These are phyloP conservation scores for Candida saitoana DNA, from an alignment of 805 yeast genomes.

Conservation along the genomic window DNA sequence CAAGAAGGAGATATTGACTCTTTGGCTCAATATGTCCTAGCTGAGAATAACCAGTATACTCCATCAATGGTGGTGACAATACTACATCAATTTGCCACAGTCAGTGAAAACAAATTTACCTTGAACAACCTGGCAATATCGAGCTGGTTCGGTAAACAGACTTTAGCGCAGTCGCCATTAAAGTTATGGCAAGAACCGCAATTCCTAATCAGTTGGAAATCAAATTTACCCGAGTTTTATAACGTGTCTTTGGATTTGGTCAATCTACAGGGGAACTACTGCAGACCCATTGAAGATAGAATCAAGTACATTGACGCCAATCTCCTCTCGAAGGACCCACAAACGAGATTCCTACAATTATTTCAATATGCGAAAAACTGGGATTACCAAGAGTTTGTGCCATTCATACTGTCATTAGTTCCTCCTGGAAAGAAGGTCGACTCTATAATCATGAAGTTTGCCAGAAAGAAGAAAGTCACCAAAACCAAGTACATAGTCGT, in stretches of 20 bases:
- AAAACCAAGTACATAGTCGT: conserved; percentile 28
- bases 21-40: neutral
- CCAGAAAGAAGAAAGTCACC: conserved; percentile 30
- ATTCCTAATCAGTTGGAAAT: conserved; percentile 60
- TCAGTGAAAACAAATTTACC: conserved; percentile 18
- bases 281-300: conserved; percentile 39
- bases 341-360: conserved; percentile 26
- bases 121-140: conserved; percentile 46
- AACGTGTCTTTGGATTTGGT: conserved; percentile 55
- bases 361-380: conserved; percentile 29
- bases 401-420: conserved; percentile 27
- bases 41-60: conserved; percentile 13
- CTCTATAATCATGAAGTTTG: conserved; percentile 33
- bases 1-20: conserved; percentile 3
- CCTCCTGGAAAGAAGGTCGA: conserved; percentile 36
- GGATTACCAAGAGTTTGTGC: conserved; percentile 38
- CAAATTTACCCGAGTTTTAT: conserved; percentile 59
- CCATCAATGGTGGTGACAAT: conserved; percentile 48
- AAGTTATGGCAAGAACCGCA: conserved; percentile 41
- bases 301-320: conserved; percentile 53
- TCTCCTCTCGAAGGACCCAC: conserved; percentile 39
- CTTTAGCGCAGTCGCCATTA: conserved; percentile 27
- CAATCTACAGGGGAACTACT: conserved; percentile 53
- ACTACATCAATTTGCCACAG: conserved; percentile 41
- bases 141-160: conserved; percentile 60